These are phyloP conservation scores for Porphyrellus cyaneotinctus DNA, from an alignment of 768 basidiomycete species.

Conservation along the genomic window DNA sequence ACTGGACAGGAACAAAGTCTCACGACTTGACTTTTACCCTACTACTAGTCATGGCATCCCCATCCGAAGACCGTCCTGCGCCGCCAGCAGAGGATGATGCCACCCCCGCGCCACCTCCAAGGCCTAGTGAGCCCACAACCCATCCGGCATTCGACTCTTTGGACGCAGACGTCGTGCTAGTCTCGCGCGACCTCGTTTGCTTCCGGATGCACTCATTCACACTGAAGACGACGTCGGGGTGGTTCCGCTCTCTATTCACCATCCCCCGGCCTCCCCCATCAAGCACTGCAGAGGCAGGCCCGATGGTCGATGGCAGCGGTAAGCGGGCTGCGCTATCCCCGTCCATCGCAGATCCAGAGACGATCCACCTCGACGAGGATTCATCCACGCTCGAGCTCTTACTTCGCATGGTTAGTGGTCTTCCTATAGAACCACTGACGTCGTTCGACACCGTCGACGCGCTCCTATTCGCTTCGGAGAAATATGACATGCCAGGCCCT, in stretches of 20 bases:
- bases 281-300: not conserved
- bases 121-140: constrained; percentile 19
- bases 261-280: constrained; percentile 40
- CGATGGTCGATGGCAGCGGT: not conserved
- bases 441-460: constrained; percentile 54
- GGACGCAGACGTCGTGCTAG: constrained; percentile 55
- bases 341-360: constrained; percentile 24
- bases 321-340: constrained; percentile 8
- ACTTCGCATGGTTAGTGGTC: constrained; percentile 59
- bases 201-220: constrained; percentile 60
- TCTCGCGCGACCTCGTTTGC: constrained; percentile 43
- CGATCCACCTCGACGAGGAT: constrained; percentile 57
- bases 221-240: constrained; percentile 58
- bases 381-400: constrained; percentile 50
- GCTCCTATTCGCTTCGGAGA: constrained; percentile 60
- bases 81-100: not conserved
- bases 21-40: too few species aligned
- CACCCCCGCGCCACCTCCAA: not conserved
- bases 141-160: constrained; percentile 50
- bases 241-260: constrained; percentile 53
- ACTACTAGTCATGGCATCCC: constrained; percentile 8
- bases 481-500: constrained; percentile 68
- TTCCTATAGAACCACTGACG: constrained; percentile 45
- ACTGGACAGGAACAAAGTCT: not conserved
- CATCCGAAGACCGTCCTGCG: constrained; percentile 7